Evolutionary conservation across 2,329 filamentous ascomycete species (phyloP).

Genomic region (Trichoderma sp.): DNA sequence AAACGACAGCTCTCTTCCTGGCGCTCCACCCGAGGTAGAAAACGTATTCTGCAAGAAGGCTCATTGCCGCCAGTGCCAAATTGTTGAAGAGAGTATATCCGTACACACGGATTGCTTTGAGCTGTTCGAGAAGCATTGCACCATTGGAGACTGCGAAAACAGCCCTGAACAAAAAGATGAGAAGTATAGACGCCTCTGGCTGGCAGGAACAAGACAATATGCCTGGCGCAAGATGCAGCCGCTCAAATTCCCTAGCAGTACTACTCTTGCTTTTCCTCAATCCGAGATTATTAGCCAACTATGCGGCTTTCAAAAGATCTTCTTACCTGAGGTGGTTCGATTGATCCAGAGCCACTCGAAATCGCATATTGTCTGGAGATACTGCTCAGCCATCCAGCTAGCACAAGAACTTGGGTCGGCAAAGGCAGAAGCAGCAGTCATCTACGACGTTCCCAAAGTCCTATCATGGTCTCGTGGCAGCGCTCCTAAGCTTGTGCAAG

Average conservation of each 20-base stretch:
- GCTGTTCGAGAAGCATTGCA: neutral
- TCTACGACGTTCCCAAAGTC: neutral
- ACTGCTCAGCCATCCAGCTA: neutral
- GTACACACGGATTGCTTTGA: conserved; percentile 6
- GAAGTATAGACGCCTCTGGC: neutral
- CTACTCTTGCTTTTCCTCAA: neutral
- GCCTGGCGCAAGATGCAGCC: neutral
- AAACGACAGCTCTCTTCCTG: neutral
- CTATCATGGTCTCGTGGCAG: conserved; percentile 2
- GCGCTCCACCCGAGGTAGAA: neutral
- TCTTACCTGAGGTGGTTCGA: neutral
- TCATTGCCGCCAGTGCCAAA: neutral
- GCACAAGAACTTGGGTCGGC: neutral
- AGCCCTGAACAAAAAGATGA: neutral
- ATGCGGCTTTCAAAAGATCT: neutral
- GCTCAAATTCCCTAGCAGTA: neutral
- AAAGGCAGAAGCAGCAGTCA: neutral
- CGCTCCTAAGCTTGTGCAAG: neutral
- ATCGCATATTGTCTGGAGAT: conserved; percentile 1
- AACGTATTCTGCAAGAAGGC: neutral
- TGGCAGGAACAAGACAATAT: neutral
- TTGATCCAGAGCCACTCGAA: neutral
- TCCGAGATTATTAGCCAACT: neutral
- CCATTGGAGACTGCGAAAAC: neutral
- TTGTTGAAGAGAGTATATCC: conserved; percentile 19